Conservation (phyloP, 768 basidiomycete genomes). For the Kwoniella sp. region DNA sequence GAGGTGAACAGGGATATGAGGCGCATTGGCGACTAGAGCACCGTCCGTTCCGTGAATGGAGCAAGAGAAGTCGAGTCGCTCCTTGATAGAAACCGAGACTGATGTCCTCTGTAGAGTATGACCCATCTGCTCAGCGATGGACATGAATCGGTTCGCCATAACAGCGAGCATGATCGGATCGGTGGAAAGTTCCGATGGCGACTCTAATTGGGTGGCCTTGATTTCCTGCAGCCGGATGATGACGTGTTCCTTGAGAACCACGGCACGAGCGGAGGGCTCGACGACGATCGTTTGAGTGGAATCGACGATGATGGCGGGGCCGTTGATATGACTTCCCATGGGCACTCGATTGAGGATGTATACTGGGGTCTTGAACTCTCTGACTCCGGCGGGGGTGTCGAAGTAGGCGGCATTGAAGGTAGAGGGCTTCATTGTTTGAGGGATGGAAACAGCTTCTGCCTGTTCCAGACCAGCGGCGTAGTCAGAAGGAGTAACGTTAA, state of each 20-base stretch:
- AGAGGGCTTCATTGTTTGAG: conserved; percentile 15
- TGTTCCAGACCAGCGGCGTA: conserved; percentile 27
- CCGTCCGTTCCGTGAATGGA: conserved; percentile 44
- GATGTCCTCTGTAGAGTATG: conserved; percentile 85
- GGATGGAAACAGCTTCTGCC: conserved; percentile 1
- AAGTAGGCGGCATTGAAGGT: conserved; percentile 30
- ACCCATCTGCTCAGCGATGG: conserved; percentile 91
- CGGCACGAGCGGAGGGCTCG: conserved; percentile 60
- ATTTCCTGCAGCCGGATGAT: conserved; percentile 41
- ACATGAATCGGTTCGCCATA: conserved; percentile 96
- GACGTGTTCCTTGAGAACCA: conserved; percentile 40
- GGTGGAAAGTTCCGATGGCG: conserved; percentile 22
- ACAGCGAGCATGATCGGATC: conserved; percentile 67
- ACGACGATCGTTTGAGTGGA: conserved; percentile 93
- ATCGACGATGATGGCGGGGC: conserved; percentile 93
- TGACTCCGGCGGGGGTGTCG: conserved; percentile 24
- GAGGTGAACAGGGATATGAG: conserved; percentile 44
- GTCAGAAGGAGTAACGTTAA: conserved; percentile 35
- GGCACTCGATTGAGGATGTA: conserved; percentile 61
- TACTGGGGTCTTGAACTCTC: conserved; percentile 25
- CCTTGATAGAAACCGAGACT: conserved; percentile 94
- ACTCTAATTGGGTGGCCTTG: conserved; percentile 2
- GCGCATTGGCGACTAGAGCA: conserved; percentile 47
- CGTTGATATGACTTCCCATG: conserved; percentile 57
- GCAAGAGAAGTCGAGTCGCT: conserved; percentile 75